These are phyloP conservation scores for Melianthus villosus DNA, from an alignment of 441 rosid genomes.

Conservation along the genomic window DNA sequence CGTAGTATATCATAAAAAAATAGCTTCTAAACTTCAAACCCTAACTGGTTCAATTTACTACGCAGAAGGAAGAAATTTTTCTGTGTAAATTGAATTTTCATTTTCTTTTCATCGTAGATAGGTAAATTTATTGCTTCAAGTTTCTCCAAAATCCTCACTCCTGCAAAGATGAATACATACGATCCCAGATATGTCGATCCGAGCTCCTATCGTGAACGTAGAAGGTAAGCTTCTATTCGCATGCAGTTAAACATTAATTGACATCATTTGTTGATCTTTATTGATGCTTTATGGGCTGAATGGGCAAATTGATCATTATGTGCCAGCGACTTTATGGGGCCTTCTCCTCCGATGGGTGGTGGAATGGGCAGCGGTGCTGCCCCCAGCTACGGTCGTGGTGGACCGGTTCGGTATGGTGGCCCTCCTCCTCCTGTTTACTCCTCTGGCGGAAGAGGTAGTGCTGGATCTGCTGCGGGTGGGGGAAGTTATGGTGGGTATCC, in stretches of 20 bases:
- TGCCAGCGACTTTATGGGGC: constrained; percentile 41
- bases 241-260: neutral
- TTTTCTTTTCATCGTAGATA: neutral
- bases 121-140: neutral
- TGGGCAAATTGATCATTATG: neutral
- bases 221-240: constrained; percentile 65
- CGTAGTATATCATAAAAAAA: too few relatives aligned
- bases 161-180: constrained; percentile 31
- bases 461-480: constrained; percentile 15
- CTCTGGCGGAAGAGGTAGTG: constrained; percentile 24
- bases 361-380: constrained; percentile 14
- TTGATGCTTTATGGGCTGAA: neutral
- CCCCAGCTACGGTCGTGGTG: constrained; percentile 25
- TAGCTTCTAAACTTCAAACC: too few relatives aligned
- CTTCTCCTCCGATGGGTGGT: constrained; percentile 17
- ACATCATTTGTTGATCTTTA: neutral
- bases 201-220: constrained; percentile 62
- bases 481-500: constrained; percentile 5
- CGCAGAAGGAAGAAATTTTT: too few relatives aligned
- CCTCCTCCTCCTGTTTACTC: constrained; percentile 17
- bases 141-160: neutral
- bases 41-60: too few relatives aligned
- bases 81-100: neutral
- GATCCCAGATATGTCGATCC: constrained; percentile 73
- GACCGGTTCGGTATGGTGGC: constrained; percentile 30